Evolutionary conservation across 73 alveolate genomes (phyloP), one percentile per base, ranked within the genome.

Genomic region (Strombidium stylifer): DNA sequence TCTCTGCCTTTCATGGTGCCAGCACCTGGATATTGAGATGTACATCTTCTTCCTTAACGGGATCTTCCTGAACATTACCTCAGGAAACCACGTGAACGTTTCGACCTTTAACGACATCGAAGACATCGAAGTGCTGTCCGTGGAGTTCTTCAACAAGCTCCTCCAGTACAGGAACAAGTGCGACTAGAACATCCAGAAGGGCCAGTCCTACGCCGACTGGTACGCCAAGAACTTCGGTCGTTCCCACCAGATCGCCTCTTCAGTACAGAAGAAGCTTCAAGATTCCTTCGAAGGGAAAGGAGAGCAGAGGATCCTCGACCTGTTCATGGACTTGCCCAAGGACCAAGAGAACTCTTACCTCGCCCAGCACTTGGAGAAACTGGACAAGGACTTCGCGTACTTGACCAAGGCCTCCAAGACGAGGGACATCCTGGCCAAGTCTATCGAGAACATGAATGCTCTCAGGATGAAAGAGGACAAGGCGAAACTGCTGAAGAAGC

Each of bases 1-100:
- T 30, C 57, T 78, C 16, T 78, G 89, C 31, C 77, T 78, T n/a
- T 78, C 89, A 14, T 78, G 89, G 89, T 78, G 89, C 32, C 73
- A 78, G 47, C 52, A 32, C 71, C 69, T 78, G 1, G 89, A 78
- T 35, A 66, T 78, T 3, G 89, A 78, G 69, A 68, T 81, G n/a
- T 79, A 69, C 41, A 30, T 79, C 25, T 79, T 69, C 48, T 79
- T 79, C 61, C 28, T 79, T 15, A 79, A 79, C 37, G 90, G 90
- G 1, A 77, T 79, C 19, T 79, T 79, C 64, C 69, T 79, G 14
- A 79, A 79, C 46, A 79, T 79, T 5, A 79, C 90, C 18, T 42
- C 54, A 23, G 90, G 90, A 3, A 27, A 70, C 18, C 90, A 79
- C 48, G 72, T 79, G 2, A 69, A 68, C 34, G 75, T 79, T 0